These are phyloP conservation scores for Gentiana dahurica DNA, from an alignment of 257 asterid genomes.

Conservation along the genomic window DNA sequence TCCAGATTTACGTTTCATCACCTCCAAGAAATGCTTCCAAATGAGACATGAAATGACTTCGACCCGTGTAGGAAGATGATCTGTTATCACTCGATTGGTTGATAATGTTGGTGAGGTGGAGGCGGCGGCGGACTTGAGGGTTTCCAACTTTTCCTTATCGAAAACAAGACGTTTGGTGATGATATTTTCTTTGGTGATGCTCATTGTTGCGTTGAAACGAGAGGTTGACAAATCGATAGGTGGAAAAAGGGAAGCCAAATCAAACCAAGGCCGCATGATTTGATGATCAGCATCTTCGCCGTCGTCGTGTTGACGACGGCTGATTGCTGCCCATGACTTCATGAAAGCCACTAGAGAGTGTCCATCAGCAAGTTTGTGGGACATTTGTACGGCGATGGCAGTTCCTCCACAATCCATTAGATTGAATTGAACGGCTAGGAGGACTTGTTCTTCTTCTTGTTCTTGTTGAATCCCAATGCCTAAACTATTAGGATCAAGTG, in stretches of 20 bases:
- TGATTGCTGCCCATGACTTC: constrained; percentile 19
- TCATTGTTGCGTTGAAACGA: constrained; percentile 3
- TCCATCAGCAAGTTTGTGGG: constrained; percentile 12
- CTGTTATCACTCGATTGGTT: background rate
- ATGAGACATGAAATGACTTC: constrained; percentile 32
- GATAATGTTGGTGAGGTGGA: background rate
- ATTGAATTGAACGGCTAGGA: constrained; percentile 13
- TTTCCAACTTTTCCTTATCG: constrained; percentile 17
- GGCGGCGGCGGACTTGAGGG: constrained; percentile 7
- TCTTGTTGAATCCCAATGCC: too few species aligned
- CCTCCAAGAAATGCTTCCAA: constrained; percentile 18
- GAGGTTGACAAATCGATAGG: constrained; percentile 9
- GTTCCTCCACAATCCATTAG: constrained; percentile 25
- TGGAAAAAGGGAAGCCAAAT: constrained; percentile 14
- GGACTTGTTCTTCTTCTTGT: background rate
- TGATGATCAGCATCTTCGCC: background rate
- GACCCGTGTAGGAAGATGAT: constrained; percentile 30
- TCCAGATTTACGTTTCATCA: background rate
- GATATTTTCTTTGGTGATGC: constrained; percentile 10
- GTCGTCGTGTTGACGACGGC: constrained; percentile 2
- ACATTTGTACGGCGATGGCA: constrained; percentile 8
- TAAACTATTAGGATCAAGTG: too few species aligned
- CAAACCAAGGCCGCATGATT: constrained; percentile 10
- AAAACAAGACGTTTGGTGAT: constrained; percentile 20
- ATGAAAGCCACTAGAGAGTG: constrained; percentile 18